Conservation (phyloP, 2,329 filamentous ascomycete species). For the Xylaria sp. region DNA sequence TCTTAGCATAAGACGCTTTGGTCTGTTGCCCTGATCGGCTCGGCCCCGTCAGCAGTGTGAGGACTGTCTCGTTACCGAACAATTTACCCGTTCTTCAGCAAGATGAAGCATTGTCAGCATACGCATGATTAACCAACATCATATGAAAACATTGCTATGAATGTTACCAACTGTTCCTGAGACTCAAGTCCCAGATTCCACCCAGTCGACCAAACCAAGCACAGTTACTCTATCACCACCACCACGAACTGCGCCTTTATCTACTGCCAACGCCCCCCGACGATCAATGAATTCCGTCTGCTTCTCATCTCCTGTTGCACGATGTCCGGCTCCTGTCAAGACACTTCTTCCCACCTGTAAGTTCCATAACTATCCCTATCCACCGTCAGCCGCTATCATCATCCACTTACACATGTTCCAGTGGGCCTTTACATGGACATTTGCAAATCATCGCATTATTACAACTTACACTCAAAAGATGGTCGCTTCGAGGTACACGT, state of each 20-base stretch:
- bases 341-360: background rate
- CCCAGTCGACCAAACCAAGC: slow-evolving; percentile 1
- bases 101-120: too few relatives aligned
- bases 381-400: background rate
- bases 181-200: slow-evolving; percentile 2
- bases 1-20: too few relatives aligned
- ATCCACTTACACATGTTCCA: background rate
- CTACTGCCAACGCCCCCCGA: background rate
- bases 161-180: slow-evolving; percentile 1
- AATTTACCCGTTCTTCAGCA: too few relatives aligned
- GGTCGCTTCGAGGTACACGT: too few relatives aligned
- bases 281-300: background rate
- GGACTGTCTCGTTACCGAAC: too few relatives aligned
- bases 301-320: background rate
- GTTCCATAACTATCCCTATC: background rate
- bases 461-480: too few relatives aligned
- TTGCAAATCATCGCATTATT: too few relatives aligned
- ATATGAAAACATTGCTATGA: background rate
- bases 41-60: too few relatives aligned
- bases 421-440: too few relatives aligned
- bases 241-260: background rate
- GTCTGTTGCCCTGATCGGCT: too few relatives aligned
- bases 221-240: background rate
- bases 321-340: background rate
- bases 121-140: background rate